Evolutionary conservation across 345 rosid genomes (phyloP).

Genomic region (Gossypium arboreum): DNA sequence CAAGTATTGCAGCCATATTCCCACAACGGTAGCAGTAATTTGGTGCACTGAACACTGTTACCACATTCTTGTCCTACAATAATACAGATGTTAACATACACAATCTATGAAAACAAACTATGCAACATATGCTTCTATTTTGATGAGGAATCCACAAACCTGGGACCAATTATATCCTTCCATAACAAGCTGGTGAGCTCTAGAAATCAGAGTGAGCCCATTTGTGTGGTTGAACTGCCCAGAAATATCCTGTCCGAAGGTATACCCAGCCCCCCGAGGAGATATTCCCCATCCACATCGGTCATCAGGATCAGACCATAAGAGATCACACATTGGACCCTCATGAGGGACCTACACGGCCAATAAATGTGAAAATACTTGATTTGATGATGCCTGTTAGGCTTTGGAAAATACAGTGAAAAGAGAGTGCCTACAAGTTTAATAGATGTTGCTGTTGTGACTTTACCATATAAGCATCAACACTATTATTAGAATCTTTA

Average conservation of each 20-base stretch:
- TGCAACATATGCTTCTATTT: neutral
- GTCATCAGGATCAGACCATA: constrained; percentile 72
- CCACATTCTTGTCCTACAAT: constrained; percentile 69
- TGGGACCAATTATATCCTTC: constrained; percentile 90
- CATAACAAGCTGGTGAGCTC: constrained; percentile 94
- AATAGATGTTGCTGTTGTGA: neutral
- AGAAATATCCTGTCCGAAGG: constrained; percentile 69
- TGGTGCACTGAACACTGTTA: constrained; percentile 83
- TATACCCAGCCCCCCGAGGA: constrained; percentile 57
- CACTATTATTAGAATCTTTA: neutral
- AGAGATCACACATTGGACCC: constrained; percentile 86
- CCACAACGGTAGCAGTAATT: constrained; percentile 83
- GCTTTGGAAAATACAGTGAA: neutral
- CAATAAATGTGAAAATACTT: neutral
- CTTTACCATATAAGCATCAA: neutral
- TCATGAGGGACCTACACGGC: constrained; percentile 74
- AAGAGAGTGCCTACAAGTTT: neutral
- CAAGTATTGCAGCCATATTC: constrained; percentile 86
- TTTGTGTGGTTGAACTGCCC: constrained; percentile 72
- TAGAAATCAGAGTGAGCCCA: constrained; percentile 69
- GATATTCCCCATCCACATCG: constrained; percentile 61
- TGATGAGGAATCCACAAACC: constrained; percentile 34
- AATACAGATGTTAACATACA: neutral
- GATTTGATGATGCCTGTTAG: neutral
- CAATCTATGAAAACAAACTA: neutral